These are phyloP conservation scores for Ophiostoma sp. DNA, from an alignment of 2,329 filamentous ascomycete genomes.

Conservation along the genomic window DNA sequence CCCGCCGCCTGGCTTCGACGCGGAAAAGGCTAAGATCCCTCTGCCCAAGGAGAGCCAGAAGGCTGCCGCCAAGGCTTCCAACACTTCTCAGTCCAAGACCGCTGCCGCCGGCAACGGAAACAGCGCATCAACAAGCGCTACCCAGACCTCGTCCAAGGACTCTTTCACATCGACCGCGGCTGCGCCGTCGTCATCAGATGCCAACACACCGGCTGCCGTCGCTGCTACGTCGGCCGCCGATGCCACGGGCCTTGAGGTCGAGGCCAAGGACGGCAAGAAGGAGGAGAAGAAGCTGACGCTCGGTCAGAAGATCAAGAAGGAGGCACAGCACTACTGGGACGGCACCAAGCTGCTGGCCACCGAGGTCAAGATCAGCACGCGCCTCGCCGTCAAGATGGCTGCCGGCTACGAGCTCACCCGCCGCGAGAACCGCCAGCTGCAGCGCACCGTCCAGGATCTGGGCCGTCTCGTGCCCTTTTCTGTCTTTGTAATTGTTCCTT, in stretches of 20 bases:
- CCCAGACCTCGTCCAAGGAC: constrained; percentile 1
- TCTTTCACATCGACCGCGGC: background rate
- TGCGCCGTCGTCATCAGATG: constrained; percentile 12
- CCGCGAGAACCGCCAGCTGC: constrained; percentile 87
- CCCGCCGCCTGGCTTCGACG: constrained; percentile 86
- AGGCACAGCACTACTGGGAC: constrained; percentile 94
- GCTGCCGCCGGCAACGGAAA: background rate
- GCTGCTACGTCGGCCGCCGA: constrained; percentile 20
- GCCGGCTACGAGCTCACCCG: constrained; percentile 95
- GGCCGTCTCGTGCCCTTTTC: constrained; percentile 92
- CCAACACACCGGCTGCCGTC: background rate
- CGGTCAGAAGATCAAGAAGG: constrained; percentile 92
- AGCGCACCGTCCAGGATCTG: constrained; percentile 90
- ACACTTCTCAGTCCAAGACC: constrained; percentile 35
- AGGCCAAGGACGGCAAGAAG: constrained; percentile 61
- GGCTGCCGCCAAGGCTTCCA: constrained; percentile 33
- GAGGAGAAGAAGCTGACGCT: constrained; percentile 84
- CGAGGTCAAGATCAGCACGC: constrained; percentile 90
- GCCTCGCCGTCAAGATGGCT: constrained; percentile 93
- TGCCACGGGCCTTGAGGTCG: constrained; percentile 46
- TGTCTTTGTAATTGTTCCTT: constrained; percentile 94
- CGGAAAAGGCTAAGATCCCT: constrained; percentile 86
- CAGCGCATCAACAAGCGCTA: background rate
- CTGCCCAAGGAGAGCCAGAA: constrained; percentile 57
- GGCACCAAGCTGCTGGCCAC: constrained; percentile 91